Conservation (phyloP, 1,139 yeast genomes). For the Suhomyces anneliseae region DNA sequence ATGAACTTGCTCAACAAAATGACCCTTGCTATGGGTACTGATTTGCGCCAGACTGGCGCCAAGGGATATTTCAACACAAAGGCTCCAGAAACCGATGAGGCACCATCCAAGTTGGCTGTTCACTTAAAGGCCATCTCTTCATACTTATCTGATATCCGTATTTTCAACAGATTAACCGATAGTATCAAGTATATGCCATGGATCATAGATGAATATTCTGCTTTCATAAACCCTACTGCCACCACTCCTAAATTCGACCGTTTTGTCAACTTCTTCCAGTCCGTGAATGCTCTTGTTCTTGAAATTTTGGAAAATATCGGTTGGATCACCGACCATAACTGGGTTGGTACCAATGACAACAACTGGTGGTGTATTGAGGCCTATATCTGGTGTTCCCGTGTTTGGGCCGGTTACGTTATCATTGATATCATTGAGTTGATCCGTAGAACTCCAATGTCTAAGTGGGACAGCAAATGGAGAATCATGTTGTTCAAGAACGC, state of each 20-base stretch:
- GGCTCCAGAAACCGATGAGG: constrained; percentile 5
- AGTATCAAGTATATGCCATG: constrained; percentile 53
- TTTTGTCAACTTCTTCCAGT: constrained; percentile 39
- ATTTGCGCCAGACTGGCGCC: constrained; percentile 19
- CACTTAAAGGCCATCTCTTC: constrained; percentile 45
- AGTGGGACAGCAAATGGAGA: constrained; percentile 41
- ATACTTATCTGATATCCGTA: constrained; percentile 53
- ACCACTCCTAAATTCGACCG: constrained; percentile 33
- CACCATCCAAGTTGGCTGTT: constrained; percentile 31
- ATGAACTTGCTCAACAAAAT: constrained; percentile 17
- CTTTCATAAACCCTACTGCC: constrained; percentile 28
- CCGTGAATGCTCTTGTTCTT: constrained; percentile 44
- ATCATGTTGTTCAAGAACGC: constrained; percentile 39
- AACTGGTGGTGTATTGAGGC: constrained; percentile 46
- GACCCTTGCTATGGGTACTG: constrained; percentile 15
- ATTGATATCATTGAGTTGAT: constrained; percentile 48
- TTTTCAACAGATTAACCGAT: constrained; percentile 55
- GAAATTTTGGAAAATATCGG: constrained; percentile 60
- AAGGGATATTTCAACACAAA: constrained; percentile 12
- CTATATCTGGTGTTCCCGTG: constrained; percentile 51
- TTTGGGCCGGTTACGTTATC: constrained; percentile 57
- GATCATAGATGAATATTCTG: constrained; percentile 40
- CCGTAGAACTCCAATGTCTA: constrained; percentile 39
- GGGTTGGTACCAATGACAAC: constrained; percentile 49
- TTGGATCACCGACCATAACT: constrained; percentile 56